Evolutionary conservation across 495 filamentous ascomycete species (phyloP).

Genomic region (Aeminium ludgeri): DNA sequence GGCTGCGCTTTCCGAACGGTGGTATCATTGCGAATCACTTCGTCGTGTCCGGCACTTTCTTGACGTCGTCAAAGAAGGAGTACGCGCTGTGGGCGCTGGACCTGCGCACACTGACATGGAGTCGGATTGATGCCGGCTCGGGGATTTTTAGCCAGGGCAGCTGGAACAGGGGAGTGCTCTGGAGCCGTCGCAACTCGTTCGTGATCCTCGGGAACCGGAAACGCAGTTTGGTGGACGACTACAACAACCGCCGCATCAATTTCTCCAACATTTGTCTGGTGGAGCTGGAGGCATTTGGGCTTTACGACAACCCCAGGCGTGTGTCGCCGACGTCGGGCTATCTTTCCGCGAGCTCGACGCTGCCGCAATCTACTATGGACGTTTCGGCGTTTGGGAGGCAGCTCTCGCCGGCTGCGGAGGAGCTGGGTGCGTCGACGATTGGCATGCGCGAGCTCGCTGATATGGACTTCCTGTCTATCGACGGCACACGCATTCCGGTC

Average conservation of each 20-base stretch:
- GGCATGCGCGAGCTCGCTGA: constrained; percentile 73
- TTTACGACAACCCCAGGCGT: constrained; percentile 83
- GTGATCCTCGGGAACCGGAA: constrained; percentile 88
- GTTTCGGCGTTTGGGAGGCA: constrained; percentile 49
- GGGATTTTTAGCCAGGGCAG: constrained; percentile 87
- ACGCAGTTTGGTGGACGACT: constrained; percentile 89
- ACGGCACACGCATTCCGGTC: constrained; percentile 79
- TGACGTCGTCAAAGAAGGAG: constrained; percentile 95
- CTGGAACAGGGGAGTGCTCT: constrained; percentile 89
- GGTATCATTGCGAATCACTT: constrained; percentile 89
- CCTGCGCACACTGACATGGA: constrained; percentile 73
- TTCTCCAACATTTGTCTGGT: constrained; percentile 93
- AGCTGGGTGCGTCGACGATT: constrained; percentile 68
- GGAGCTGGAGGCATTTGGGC: constrained; percentile 87
- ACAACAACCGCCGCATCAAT: constrained; percentile 94
- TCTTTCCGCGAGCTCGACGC: constrained; percentile 58
- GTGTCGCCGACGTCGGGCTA: constrained; percentile 62
- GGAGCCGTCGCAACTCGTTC: constrained; percentile 83
- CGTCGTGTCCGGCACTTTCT: constrained; percentile 88
- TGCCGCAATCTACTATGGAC: constrained; percentile 7
- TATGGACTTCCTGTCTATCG: constrained; percentile 86
- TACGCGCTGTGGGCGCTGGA: constrained; percentile 96
- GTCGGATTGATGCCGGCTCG: constrained; percentile 87
- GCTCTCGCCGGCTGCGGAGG: constrained; percentile 53
- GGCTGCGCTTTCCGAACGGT: constrained; percentile 86